Base-by-base conservation (phyloP, 2,329 filamentous ascomycete genomes). In the Huntiella moniliformis region DNA sequence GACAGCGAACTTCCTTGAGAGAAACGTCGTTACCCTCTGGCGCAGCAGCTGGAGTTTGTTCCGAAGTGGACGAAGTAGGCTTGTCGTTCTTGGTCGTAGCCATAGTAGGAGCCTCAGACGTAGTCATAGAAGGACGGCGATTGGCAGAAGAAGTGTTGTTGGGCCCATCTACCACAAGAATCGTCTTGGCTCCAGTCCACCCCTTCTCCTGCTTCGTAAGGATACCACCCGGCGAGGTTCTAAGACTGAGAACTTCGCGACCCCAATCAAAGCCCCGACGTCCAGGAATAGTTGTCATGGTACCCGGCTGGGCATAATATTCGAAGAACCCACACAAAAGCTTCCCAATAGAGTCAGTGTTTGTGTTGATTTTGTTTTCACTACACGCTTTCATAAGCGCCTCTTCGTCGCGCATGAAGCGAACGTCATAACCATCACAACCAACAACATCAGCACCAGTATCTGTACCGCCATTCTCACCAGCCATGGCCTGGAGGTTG, bases 261-360 rank as follows among this genome's bases (percentile, higher is more conserved):
- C 75, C 80, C 84, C 85, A 95, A 55, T 82, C 74, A 58, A 94
- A 94, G 1, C 73, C 73, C 37, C 71, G 69, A 40, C 61, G 58
- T 31, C 55, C 55, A 1, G 60, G 58, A 3, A 65, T 64, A 4
- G 66, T 68, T 50, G 64, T 64, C 64, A 78, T 67, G n/a, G 60
- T 55, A 15, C 67, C 67, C 50, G 62, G 67, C 22, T 79, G 73
- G 2, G 82, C 79, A 56, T 79, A 94, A 60, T 93, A 94, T 54
- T 84, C 79, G 56, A 93, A 94, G 63, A 95, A 94, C 0, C 83
- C 83, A 44, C 79, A 71, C 1, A 95, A 67, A 0, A 95, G 67
- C 4, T 70, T 65, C 1, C 83, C 84, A 2, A 88, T 55, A 0
- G 77, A 70, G 48, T 91, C 77, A 1, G 58, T 62, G 56, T 93